Base-by-base conservation (phyloP, 2,329 filamentous ascomycete species). In the Epichloe typhina region DNA sequence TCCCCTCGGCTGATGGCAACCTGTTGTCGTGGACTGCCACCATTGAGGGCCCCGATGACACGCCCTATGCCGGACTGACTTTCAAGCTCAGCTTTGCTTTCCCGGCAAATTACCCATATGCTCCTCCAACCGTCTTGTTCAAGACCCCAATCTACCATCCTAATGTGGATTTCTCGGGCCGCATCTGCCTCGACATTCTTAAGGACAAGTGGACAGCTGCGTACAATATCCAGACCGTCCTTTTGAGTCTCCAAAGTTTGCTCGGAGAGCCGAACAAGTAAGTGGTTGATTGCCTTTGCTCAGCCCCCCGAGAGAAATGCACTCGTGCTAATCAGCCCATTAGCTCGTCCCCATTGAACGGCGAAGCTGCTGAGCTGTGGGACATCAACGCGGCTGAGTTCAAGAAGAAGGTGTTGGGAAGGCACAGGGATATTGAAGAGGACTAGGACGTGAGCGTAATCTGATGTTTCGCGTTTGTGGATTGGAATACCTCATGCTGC, bases 121-220 rank as follows among this genome's bases (percentile, higher is more conserved):
- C 84, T 1, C 81, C 93, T 21, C 93, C 93, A 0, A 88, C 85
- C 2, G 93, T 98, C 17, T 78, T 95, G 53, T 98, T 96, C 82
- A 95, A 90, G 74, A 98, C 94, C 6, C 93, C 93, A 38, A 96
- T 98, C 70, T 98, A 97, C 75, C 93, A 98, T 69, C 93, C 93
- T 50, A 98, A 98, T 62, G 88, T 98, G 60, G 93, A 98, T 72
- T 96, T 98, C 72, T 90, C 86, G 3, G 93, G 93, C 40, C 81
- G 93, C 51, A 98, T 98, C 69, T 98, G 93, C 68, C 77, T 98
- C 54, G 94, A 98, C 64, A 98, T 98, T 59, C 76, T 98, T 57
- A 97, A 96, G 77, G 93, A 97, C 69, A 96, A 96, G 73, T 98
- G 93, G 93, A 95, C 89, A 53, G 89, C 93, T 17, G 90, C 94